Evolutionary conservation across 768 basidiomycete genomes (phyloP).

Genomic region (Mrakia gelida): DNA sequence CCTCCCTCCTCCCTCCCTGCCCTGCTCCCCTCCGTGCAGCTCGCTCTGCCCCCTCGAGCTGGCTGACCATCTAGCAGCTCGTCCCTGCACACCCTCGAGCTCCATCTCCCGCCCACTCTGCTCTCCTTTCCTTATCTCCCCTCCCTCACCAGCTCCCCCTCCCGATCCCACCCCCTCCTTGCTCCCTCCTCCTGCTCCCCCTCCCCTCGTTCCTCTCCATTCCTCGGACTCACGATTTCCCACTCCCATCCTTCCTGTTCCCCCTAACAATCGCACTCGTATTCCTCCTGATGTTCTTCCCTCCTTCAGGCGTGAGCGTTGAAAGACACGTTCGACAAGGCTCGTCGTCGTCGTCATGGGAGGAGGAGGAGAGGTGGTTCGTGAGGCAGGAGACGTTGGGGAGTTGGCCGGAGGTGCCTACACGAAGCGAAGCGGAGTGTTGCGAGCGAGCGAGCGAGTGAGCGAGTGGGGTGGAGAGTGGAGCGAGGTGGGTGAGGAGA

Average conservation of each 20-base stretch:
- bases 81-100: background rate
- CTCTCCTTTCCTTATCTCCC: too few species aligned
- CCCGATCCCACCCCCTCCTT: background rate
- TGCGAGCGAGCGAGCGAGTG: too few species aligned
- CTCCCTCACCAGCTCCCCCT: background rate
- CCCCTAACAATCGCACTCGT: conserved; percentile 63
- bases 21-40: too few species aligned
- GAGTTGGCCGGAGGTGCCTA: conserved; percentile 33
- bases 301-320: conserved; percentile 55
- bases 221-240: conserved; percentile 27
- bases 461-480: too few species aligned
- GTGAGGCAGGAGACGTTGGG: conserved; percentile 69
- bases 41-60: too few species aligned
- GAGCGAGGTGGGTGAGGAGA: too few species aligned
- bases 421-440: too few species aligned
- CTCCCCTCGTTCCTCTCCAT: background rate
- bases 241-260: conserved; percentile 49
- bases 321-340: conserved; percentile 57
- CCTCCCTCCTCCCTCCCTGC: too few species aligned
- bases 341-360: background rate
- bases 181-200: background rate
- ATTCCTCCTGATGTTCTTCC: conserved; percentile 79
- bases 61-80: too few species aligned
- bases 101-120: too few species aligned
- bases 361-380: conserved; percentile 50